Conservation (phyloP, 1,284 basidiomycete genomes). For the Tetrapyrgos nigripes region DNA sequence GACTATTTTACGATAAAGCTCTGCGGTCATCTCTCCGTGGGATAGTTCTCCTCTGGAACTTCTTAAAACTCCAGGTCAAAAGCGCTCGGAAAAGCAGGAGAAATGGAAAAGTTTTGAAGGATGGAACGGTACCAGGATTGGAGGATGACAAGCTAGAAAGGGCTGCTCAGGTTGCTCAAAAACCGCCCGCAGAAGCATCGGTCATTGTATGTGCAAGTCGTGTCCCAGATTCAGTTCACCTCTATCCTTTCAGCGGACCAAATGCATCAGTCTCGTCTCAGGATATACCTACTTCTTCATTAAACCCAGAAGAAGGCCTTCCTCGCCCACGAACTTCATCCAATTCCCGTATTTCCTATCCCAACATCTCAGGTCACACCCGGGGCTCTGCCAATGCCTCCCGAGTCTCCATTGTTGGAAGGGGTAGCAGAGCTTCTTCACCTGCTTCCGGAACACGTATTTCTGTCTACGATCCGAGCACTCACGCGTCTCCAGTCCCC, state of each 20-base stretch:
- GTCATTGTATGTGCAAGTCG: constrained; percentile 6
- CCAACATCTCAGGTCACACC: background rate
- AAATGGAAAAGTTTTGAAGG: background rate
- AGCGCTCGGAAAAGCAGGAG: background rate
- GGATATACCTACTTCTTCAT: background rate
- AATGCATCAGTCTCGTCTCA: constrained; percentile 8
- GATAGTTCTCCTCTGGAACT: constrained; percentile 1
- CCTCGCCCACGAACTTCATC: background rate
- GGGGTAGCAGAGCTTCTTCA: background rate
- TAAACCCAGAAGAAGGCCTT: background rate
- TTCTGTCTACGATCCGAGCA: constrained; percentile 1
- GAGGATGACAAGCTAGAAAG: background rate
- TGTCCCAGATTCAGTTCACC: constrained; percentile 2
- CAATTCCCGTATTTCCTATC: constrained; percentile 8
- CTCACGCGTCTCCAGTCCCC: background rate
- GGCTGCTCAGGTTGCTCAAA: background rate
- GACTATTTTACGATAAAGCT: background rate
- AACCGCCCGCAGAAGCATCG: background rate
- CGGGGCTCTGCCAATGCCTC: background rate
- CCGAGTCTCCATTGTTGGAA: background rate
- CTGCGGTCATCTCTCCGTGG: constrained; percentile 5
- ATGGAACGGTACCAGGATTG: background rate
- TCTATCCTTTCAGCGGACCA: constrained; percentile 5
- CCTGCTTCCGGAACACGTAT: background rate
- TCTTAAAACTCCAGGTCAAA: background rate